A percentile compares a stretch with the other conserved stretches of the same genome.
These are phyloP conservation scores for Dioscorea alata DNA, from an alignment of 106 monocot species.

Conservation along the genomic window DNA sequence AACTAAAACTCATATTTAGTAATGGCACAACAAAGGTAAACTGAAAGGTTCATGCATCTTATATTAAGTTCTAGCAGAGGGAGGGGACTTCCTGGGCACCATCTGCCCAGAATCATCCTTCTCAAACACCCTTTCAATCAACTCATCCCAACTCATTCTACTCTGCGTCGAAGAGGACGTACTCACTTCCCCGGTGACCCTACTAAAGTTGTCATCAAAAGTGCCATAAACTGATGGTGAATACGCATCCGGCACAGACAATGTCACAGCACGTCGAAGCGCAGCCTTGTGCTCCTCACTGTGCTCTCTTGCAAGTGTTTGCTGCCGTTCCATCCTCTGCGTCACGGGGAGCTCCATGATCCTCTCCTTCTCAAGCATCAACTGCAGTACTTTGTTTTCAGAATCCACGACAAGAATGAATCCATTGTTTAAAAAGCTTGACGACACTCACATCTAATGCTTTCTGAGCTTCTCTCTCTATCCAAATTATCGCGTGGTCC, in stretches of 20 bases:
- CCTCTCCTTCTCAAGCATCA: slow-evolving; percentile 62
- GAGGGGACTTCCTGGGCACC: slow-evolving; percentile 22
- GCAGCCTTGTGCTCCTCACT: slow-evolving; percentile 75
- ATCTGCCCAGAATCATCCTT: slow-evolving; percentile 50
- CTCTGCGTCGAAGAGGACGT: slow-evolving; percentile 17
- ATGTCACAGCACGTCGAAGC: slow-evolving; percentile 52
- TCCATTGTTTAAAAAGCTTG: too few relatives aligned
- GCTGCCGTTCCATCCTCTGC: slow-evolving; percentile 71
- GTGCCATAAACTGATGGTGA: slow-evolving; percentile 69
- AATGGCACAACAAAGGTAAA: too few relatives aligned
- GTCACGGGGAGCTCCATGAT: slow-evolving; percentile 58
- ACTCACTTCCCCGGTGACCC: slow-evolving; percentile 2
- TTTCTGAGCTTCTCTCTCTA: slow-evolving; percentile 70
- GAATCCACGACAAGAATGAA: too few relatives aligned
- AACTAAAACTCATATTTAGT: too few relatives aligned
- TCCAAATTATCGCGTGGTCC: slow-evolving; percentile 94
- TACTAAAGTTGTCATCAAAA: slow-evolving; percentile 34
- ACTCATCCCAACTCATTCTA: slow-evolving; percentile 59
- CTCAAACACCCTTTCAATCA: slow-evolving; percentile 65
- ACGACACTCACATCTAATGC: slow-evolving; percentile 65
- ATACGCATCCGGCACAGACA: slow-evolving; percentile 65
- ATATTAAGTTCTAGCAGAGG: neutral
- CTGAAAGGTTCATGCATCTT: neutral
- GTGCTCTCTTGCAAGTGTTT: slow-evolving; percentile 54
- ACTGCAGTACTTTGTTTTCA: slow-evolving; percentile 22